Base-by-base conservation (phyloP, 2,329 filamentous ascomycete species). In the Aureobasidium sp. region DNA sequence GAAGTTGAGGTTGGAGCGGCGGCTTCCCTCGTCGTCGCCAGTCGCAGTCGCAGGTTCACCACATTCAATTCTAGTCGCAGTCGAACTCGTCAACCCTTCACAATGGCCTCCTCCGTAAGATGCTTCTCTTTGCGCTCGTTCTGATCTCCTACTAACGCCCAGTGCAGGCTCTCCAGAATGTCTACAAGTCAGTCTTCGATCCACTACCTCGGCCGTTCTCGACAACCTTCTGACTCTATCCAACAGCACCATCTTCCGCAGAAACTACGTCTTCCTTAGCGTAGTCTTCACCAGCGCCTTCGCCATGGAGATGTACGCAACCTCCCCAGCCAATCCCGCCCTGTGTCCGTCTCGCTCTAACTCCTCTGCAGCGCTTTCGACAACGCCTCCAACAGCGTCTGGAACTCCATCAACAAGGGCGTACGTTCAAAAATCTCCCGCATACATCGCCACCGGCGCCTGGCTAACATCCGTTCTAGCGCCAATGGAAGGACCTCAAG, bases 401-500 rank as follows among this genome's bases (percentile, higher is more conserved):
- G 94, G 94, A 91, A 99, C 77, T 83, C 78, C 75, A 78, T 92
- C 75, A 99, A 99, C 86, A 84, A 83, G 72, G 94, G 94, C 72
- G 93, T 97, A 90, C 73, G 90, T 87, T 39, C 15, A n/a, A 7
- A 4, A 20, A 15, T 22, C 2, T 5, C n/a, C 17, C 15, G 8
- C 6, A 12, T 12, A 27, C 29, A 37, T 8, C 27, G 22, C 36
- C 11, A 8, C 6, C n/a, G 22, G 44, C 15, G 25, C 9, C 45
- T 17, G 31, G 65, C 73, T 74, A 65, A 75, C 67, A 29, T 0
- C n/a, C 3, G n/a, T 12, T 22, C 63, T 73, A 97, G 93, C 91
- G 93, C 73, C 93, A 97, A 95, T 97, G 94, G 94, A 97, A 97
- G 85, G 94, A 99, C 77, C 97, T 99, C 82, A 93, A 95, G 80